phyloP scores from a whole-genome alignment of 345 rosid genomes.

The Sisymbrium altissimum region DNA sequence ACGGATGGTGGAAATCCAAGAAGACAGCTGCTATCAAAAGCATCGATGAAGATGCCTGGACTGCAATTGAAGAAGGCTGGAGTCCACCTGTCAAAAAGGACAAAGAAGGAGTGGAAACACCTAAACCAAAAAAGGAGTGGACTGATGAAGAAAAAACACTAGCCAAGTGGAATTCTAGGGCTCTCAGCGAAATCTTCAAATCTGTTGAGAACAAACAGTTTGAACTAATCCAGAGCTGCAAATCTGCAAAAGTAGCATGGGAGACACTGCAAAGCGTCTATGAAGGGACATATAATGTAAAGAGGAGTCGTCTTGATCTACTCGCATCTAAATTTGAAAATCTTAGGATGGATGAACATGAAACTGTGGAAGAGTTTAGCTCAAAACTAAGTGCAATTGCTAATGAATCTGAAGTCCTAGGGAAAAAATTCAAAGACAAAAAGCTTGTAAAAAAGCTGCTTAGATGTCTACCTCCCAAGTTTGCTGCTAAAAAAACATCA shows the following conservation, averaged over 20 bases:
- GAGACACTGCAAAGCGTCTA: neutral
- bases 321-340: neutral
- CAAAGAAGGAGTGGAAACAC: no score
- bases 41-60: no score
- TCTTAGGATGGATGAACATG: neutral
- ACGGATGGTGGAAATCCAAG: no score
- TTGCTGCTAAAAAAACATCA: neutral
- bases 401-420: neutral
- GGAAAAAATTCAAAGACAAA: neutral
- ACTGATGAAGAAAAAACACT: no score
- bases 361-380: neutral
- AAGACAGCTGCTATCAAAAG: no score
- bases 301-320: neutral
- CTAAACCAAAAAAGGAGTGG: no score
- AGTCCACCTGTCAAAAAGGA: no score
- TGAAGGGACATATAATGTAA: neutral
- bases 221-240: no score
- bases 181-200: no score
- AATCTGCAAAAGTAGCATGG: neutral
- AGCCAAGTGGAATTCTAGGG: no score
- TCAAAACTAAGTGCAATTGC: neutral
- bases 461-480: neutral
- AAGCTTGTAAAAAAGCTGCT: neutral
- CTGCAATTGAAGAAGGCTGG: no score
- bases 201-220: no score